A percentile compares a stretch with the other conserved stretches of the same genome.
Conservation (phyloP, 23 red algal genomes). For the Gracilaria gracilis region DNA sequence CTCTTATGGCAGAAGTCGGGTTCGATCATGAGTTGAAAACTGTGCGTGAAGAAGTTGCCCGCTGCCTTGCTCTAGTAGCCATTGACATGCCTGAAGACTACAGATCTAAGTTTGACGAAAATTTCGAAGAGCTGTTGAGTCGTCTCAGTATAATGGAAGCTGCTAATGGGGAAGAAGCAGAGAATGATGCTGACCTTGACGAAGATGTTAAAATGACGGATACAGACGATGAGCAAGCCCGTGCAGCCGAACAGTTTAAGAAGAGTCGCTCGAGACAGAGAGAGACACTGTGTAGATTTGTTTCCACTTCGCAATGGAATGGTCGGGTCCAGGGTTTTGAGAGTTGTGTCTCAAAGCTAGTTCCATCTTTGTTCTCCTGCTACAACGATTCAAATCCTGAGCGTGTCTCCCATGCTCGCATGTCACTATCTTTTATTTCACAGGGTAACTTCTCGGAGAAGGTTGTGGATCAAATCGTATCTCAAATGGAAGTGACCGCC, state of each 20-base stretch:
- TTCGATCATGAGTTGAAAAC: slow-evolving; percentile 83
- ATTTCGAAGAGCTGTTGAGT: slow-evolving; percentile 23
- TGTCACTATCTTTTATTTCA: slow-evolving; percentile 77
- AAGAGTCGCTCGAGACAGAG: slow-evolving; percentile 80
- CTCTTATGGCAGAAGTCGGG: slow-evolving; percentile 42
- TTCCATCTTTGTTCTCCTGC: slow-evolving; percentile 73
- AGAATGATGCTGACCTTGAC: background rate
- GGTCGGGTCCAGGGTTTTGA: slow-evolving; percentile 63
- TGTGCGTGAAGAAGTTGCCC: slow-evolving; percentile 81
- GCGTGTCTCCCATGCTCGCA: slow-evolving; percentile 68
- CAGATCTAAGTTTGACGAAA: slow-evolving; percentile 23
- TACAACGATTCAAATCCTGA: slow-evolving; percentile 72
- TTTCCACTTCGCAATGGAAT: slow-evolving; percentile 79
- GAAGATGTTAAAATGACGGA: slow-evolving; percentile 22
- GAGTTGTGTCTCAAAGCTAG: slow-evolving; percentile 24
- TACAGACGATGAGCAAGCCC: background rate
- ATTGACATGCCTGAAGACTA: slow-evolving; percentile 21
- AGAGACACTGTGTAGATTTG: slow-evolving; percentile 81
- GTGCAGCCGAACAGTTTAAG: slow-evolving; percentile 19
- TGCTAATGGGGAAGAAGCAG: background rate
- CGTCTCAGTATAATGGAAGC: slow-evolving; percentile 28
- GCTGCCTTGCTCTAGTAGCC: slow-evolving; percentile 56
- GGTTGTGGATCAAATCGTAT: slow-evolving; percentile 47
- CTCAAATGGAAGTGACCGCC: slow-evolving; percentile 17
- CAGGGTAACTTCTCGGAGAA: slow-evolving; percentile 49